Percentiles rank a stretch among this genome's conserved stretches.
Conservation (phyloP, 306 rosid genomes). For the Sindora glabra region DNA sequence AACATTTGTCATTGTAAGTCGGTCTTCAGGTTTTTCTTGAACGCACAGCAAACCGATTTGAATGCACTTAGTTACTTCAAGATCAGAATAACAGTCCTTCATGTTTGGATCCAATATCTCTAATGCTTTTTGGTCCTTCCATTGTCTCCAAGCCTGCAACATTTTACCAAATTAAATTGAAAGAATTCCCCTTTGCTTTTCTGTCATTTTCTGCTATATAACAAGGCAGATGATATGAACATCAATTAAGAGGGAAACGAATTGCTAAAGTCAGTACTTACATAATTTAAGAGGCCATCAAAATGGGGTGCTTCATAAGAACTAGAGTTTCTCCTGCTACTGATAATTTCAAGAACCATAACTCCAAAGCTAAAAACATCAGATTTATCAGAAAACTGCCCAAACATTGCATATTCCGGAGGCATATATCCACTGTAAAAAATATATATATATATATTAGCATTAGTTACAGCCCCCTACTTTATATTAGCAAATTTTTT, state of each 20-base stretch:
- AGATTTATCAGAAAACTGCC: neutral
- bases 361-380: slow-evolving; percentile 2
- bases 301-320: neutral
- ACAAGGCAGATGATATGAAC: too few relatives aligned
- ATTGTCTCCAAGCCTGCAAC: slow-evolving; percentile 22
- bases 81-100: neutral
- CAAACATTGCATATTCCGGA: neutral
- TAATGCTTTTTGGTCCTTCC: slow-evolving; percentile 9
- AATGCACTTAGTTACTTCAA: slow-evolving; percentile 16
- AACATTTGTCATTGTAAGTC: slow-evolving; percentile 21
- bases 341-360: neutral
- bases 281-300: slow-evolving; percentile 5
- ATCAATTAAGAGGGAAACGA: neutral
- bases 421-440: neutral
- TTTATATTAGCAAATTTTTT: too few relatives aligned
- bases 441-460: neutral
- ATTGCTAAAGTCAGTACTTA: neutral
- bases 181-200: too few relatives aligned
- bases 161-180: neutral
- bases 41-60: slow-evolving; percentile 33
- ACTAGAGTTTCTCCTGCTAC: neutral
- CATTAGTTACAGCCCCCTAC: too few relatives aligned
- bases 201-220: too few relatives aligned
- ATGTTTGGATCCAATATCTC: neutral
- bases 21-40: slow-evolving; percentile 23